These are phyloP conservation scores for Ganoderma boninense DNA, from an alignment of 1,284 basidiomycete genomes.

Conservation along the genomic window DNA sequence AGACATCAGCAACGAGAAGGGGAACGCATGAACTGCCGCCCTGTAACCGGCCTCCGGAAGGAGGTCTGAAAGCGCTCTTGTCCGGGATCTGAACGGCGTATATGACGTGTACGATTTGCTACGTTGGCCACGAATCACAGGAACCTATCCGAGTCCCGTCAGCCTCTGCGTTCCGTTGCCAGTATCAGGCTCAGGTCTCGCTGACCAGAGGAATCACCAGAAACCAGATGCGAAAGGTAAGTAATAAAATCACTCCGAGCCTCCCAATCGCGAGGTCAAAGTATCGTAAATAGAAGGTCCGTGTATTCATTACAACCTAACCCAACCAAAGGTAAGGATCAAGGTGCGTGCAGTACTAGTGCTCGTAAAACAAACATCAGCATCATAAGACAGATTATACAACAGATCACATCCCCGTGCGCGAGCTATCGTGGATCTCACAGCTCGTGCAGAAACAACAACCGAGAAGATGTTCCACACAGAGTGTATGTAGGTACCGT, in stretches of 20 bases:
- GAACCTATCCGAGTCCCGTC: neutral
- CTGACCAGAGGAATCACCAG: no score
- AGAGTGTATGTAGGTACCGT: neutral
- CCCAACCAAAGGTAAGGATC: no score
- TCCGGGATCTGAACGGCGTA: neutral
- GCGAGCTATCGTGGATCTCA: neutral
- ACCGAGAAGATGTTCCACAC: neutral
- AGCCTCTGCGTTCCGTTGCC: no score
- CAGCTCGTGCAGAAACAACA: neutral
- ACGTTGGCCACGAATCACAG: neutral
- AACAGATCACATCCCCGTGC: conserved; percentile 1
- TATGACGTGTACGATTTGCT: neutral
- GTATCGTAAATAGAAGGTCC: no score
- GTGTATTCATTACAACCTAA: no score
- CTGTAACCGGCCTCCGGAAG: neutral
- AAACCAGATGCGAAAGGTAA: no score
- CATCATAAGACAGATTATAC: conserved; percentile 2
- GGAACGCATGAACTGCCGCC: neutral
- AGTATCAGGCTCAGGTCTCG: no score
- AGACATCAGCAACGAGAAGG: conserved; percentile 2
- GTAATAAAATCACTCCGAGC: no score
- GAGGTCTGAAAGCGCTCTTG: neutral
- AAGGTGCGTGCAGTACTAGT: neutral
- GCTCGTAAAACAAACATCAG: neutral
- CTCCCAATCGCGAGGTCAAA: no score